Base-by-base conservation (phyloP, 2,329 filamentous ascomycete species). In the Scytalidium sp. region DNA sequence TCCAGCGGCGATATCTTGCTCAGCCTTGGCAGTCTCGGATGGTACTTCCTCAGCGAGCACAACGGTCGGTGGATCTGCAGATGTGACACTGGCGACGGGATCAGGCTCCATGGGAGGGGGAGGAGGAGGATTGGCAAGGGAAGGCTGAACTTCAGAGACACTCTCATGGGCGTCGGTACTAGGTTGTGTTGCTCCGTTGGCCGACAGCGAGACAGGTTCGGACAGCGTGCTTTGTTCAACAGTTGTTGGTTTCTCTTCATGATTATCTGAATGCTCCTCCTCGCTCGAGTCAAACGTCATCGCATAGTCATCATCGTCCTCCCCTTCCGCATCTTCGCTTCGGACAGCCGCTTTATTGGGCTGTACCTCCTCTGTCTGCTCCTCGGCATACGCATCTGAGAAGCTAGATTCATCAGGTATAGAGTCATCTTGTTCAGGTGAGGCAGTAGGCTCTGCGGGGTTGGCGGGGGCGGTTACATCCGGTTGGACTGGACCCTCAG, bases 261-360 rank as follows among this genome's bases (percentile, higher is more conserved):
- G 60, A 56, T 59, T 65, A 64, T 61, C 59, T 62, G 61, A 50
- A 21, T 57, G 54, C 45, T 57, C 61, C 49, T 66, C 65, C 39
- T 52, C 61, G 51, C 66, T 64, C 45, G 64, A 66, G 46, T 67
- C 64, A 62, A 67, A 65, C 32, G 64, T 64, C 63, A 64, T 66
- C 41, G 62, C 65, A 61, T 67, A 67, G 50, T 66, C 64, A 60
- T 67, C 64, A 56, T 57, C 60, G 53, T 55, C 57, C 42, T 65
- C 63, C 39, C 42, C 53, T 40, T 61, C 47, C 19, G 43, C 50
- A 39, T 13, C 41, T 22, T 43, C 55, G 25, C 52, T 57, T 44
- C 49, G 29, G 23, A 44, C 49, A 19, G 20, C 54, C 25, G 46
- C 45, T 45, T 59, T 51, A 29, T 51, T 52, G 45, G 43, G 49